Evolutionary conservation across 306 rosid species (phyloP).

Genomic region (Cicer pinnatifidum): DNA sequence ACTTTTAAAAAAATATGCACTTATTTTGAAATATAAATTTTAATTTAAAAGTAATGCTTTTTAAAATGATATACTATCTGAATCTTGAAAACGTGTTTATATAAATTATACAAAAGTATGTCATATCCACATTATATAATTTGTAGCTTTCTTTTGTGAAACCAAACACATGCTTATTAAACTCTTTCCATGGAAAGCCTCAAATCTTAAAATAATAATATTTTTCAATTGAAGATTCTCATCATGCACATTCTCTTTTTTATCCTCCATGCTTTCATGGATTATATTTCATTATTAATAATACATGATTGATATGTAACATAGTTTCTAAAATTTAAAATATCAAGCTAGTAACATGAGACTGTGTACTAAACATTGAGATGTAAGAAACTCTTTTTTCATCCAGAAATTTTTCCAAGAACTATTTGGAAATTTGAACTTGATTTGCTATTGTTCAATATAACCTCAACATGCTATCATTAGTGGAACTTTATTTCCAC

Average conservation of each 20-base stretch:
- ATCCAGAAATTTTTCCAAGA: conserved; percentile 5
- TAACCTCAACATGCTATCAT: too few relatives aligned
- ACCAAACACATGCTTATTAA: neutral
- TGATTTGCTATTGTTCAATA: too few relatives aligned
- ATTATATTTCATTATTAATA: neutral
- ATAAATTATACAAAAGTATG: neutral
- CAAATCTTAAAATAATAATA: too few relatives aligned
- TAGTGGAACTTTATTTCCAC: conserved; percentile 31
- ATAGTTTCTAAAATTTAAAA: conserved; percentile 15
- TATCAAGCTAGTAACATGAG: conserved; percentile 18
- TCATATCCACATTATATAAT: neutral
- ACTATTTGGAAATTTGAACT: conserved; percentile 10
- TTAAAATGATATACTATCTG: neutral
- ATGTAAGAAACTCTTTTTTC: neutral
- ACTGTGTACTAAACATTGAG: conserved; percentile 8
- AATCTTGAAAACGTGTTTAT: conserved; percentile 3
- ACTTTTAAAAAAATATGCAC: too few relatives aligned
- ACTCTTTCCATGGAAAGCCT: too few relatives aligned
- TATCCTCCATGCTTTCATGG: neutral
- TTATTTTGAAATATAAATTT: too few relatives aligned
- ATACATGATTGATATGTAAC: conserved; percentile 7
- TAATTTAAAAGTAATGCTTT: too few relatives aligned
- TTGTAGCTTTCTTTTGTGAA: neutral
- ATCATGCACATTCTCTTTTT: neutral
- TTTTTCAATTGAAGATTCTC: too few relatives aligned